Evolutionary conservation across 768 basidiomycete species (phyloP), one percentile per base, ranked within the genome.

Genomic region (Boletus sensibilis): DNA sequence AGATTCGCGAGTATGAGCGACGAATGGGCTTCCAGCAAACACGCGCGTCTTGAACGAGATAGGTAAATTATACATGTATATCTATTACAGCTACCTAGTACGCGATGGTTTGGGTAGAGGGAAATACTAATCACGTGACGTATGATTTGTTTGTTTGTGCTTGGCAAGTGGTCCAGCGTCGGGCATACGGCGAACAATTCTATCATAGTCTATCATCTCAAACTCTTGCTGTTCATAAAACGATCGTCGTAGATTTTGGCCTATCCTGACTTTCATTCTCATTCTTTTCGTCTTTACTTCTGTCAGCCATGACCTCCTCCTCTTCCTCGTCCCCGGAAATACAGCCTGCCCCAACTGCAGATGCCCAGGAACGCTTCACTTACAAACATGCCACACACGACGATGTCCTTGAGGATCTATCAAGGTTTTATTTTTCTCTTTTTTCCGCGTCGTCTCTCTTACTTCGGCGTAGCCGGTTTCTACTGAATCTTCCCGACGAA

Each of bases 401-500:
- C 23, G 90, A 94, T 72, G 89, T 93, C 52, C 81, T 95, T 50
- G 93, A 94, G 69, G 93, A 95, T 76, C 83, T 95, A 31, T 90
- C 91, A 55, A 94, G 91, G 92, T 90, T 55, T 54, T 55, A 62
- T 66, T 43, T 35, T 38, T 57, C 33, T 57, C n/a, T n/a, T 54
- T 34, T 58, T 44, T 44, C 58, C 31, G n/a, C 25, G 34, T 40
- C 20, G 35, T 61, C 52, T 52, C 39, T 23, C 56, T 66, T 57
- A 65, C 56, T 38, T 50, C 51, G 20, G 59, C 53, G 29, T 61
- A 96, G 93, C 72, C 92, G 97, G 49, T 98, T 98, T 71, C 92
- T 99, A 63, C 81, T 98, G 62, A 98, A 98, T 73, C 84, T 99
- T 57, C 96, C 97, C 21, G 87, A 90, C 60, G 89, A 91, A 69